Conservation (phyloP, 495 filamentous ascomycete genomes). For the Talaromyces adpressus region DNA sequence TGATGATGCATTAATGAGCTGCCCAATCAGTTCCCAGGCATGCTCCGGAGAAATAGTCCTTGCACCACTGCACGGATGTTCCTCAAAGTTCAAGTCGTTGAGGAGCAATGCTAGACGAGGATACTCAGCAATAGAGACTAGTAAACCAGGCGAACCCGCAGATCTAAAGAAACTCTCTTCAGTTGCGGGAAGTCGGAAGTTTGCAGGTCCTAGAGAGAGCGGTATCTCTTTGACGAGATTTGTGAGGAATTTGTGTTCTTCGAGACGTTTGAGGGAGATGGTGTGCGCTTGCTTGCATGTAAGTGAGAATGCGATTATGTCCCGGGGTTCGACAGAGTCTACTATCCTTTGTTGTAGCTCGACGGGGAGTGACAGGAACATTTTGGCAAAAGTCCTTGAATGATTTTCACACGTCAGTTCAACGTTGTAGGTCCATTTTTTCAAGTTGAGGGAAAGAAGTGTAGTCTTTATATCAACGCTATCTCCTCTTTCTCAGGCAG, state of each 20-base stretch:
- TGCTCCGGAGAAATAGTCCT: not conserved
- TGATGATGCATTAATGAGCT: not conserved
- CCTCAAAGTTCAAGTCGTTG: not conserved
- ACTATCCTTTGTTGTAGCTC: not conserved
- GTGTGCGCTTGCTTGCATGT: not conserved
- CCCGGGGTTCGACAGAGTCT: not conserved
- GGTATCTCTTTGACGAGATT: not conserved
- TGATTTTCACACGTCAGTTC: too few species aligned
- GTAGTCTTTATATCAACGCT: not conserved
- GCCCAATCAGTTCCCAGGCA: not conserved
- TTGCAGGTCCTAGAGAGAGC: not conserved
- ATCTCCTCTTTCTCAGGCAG: not conserved
- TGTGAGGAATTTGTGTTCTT: not conserved
- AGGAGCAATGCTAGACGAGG: not conserved
- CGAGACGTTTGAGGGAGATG: not conserved
- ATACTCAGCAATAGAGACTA: not conserved
- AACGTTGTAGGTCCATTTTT: too few species aligned
- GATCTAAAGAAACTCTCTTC: not conserved
- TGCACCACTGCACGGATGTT: not conserved
- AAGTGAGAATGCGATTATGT: not conserved
- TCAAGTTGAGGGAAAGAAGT: too few species aligned
- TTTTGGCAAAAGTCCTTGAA: too few species aligned
- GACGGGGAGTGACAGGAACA: not conserved
- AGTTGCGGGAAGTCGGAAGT: not conserved
- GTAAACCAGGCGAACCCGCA: not conserved